Evolutionary conservation across 495 filamentous ascomycete genomes (phyloP).

Genomic region (Penicillium cosmopolitanum): DNA sequence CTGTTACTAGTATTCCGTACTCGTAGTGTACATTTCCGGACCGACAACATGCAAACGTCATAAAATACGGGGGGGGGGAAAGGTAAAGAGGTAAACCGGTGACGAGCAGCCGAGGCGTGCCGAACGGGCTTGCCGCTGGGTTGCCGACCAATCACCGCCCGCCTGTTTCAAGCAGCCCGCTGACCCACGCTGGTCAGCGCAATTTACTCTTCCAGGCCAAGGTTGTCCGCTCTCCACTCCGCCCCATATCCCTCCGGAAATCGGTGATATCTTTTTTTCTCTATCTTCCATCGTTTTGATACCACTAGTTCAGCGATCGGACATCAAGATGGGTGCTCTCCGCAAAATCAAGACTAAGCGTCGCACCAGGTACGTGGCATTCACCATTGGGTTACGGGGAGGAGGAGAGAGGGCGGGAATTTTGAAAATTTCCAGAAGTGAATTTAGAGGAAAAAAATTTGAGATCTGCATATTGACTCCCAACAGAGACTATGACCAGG

Average conservation of each 20-base stretch:
- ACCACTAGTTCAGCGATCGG: slow-evolving; percentile 24
- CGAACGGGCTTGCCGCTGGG: slow-evolving; percentile 59
- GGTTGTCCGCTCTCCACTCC: slow-evolving; percentile 37
- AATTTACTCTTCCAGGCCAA: slow-evolving; percentile 28
- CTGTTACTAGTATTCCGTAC: not conserved
- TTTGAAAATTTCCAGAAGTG: not conserved
- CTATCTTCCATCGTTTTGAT: slow-evolving; percentile 14
- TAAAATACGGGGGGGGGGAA: slow-evolving; percentile 37
- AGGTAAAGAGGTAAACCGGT: slow-evolving; percentile 24
- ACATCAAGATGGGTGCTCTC: slow-evolving; percentile 54
- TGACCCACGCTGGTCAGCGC: slow-evolving; percentile 27
- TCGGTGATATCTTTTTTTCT: slow-evolving; percentile 45
- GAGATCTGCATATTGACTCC: slow-evolving; percentile 3
- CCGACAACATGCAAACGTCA: slow-evolving; percentile 42
- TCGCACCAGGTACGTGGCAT: slow-evolving; percentile 52
- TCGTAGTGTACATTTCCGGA: slow-evolving; percentile 24
- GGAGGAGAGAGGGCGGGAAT: not conserved
- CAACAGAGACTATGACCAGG: slow-evolving; percentile 84
- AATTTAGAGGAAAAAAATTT: not conserved
- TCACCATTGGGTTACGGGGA: not conserved
- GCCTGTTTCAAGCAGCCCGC: slow-evolving; percentile 33
- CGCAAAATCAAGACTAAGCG: slow-evolving; percentile 63
- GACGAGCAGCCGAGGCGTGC: slow-evolving; percentile 57
- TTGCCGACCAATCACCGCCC: slow-evolving; percentile 42
- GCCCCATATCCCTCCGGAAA: slow-evolving; percentile 44